These are phyloP conservation scores for Lactarius vividus DNA, from an alignment of 768 basidiomycete genomes.

Conservation along the genomic window DNA sequence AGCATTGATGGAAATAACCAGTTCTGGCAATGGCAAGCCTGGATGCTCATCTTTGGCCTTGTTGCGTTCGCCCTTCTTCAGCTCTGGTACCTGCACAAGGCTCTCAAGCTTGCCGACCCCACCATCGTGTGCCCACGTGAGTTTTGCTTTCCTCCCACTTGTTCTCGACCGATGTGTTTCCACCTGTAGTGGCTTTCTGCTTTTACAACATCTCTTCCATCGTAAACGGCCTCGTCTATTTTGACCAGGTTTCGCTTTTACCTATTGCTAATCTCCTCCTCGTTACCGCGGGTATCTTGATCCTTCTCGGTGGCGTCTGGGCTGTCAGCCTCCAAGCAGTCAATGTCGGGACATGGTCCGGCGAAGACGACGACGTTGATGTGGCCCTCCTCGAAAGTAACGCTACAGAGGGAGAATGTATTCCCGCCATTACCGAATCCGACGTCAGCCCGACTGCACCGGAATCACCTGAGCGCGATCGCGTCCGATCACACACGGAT, in stretches of 20 bases:
- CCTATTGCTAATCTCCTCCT: slow-evolving; percentile 65
- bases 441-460: not conserved
- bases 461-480: slow-evolving; percentile 18
- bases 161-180: slow-evolving; percentile 10
- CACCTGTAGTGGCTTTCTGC: slow-evolving; percentile 74
- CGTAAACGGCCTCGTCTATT: slow-evolving; percentile 86
- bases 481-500: not conserved
- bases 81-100: slow-evolving; percentile 81
- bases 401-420: slow-evolving; percentile 1
- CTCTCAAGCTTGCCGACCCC: slow-evolving; percentile 76
- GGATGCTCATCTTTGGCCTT: slow-evolving; percentile 73
- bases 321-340: slow-evolving; percentile 75
- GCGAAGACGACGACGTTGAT: slow-evolving; percentile 38
- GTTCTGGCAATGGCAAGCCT: slow-evolving; percentile 81
- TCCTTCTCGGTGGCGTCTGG: slow-evolving; percentile 88
- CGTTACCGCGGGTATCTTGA: slow-evolving; percentile 70
- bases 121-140: slow-evolving; percentile 82
- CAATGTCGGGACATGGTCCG: slow-evolving; percentile 42
- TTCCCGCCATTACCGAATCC: not conserved
- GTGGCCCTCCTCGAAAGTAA: slow-evolving; percentile 10
- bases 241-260: slow-evolving; percentile 77
- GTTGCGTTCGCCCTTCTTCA: slow-evolving; percentile 75
- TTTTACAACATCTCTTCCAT: slow-evolving; percentile 94
- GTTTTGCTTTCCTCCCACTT: slow-evolving; percentile 30
- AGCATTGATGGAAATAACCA: slow-evolving; percentile 76